These are phyloP conservation scores for Cyberlindnera xishuangbannaensis DNA, from an alignment of 805 yeast genomes.

Conservation along the genomic window DNA sequence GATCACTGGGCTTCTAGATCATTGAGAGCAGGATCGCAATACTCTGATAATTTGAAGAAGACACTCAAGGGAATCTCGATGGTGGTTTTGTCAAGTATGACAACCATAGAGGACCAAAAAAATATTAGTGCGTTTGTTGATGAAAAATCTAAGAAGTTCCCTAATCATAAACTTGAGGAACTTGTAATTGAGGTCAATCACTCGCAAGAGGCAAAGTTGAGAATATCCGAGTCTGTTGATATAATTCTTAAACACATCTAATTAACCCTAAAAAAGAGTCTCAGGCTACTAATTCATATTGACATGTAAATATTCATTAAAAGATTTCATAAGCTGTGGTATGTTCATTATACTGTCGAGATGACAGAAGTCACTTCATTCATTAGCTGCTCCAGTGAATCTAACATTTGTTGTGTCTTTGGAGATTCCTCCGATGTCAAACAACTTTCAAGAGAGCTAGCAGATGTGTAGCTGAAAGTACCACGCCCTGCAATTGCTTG, in stretches of 20 bases:
- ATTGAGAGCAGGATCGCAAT: slow-evolving; percentile 38
- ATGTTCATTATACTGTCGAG: too few relatives aligned
- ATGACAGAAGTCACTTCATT: slow-evolving; percentile 17
- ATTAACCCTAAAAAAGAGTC: too few relatives aligned
- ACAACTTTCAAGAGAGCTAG: too few relatives aligned
- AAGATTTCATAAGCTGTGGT: too few relatives aligned
- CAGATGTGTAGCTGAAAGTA: slow-evolving; percentile 4
- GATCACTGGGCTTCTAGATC: slow-evolving; percentile 47
- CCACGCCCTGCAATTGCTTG: not conserved
- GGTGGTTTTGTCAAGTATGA: too few relatives aligned
- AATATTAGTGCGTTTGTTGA: slow-evolving; percentile 30
- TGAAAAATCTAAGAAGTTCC: slow-evolving; percentile 29
- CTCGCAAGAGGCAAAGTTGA: slow-evolving; percentile 12
- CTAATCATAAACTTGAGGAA: slow-evolving; percentile 34
- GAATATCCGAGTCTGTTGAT: slow-evolving; percentile 13
- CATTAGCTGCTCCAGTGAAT: slow-evolving; percentile 20
- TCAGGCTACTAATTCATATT: too few relatives aligned
- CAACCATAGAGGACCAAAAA: too few relatives aligned
- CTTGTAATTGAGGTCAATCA: slow-evolving; percentile 9
- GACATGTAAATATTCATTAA: too few relatives aligned
- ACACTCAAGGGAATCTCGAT: slow-evolving; percentile 36
- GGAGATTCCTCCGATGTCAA: too few relatives aligned
- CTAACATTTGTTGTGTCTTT: slow-evolving; percentile 15
- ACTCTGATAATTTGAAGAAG: slow-evolving; percentile 39
- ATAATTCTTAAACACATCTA: too few relatives aligned